Percentiles rank a stretch among this genome's conserved stretches.
Evolutionary conservation across 108 stramenopile genomes (phyloP).

Genomic region (Discostella stelligeroides): DNA sequence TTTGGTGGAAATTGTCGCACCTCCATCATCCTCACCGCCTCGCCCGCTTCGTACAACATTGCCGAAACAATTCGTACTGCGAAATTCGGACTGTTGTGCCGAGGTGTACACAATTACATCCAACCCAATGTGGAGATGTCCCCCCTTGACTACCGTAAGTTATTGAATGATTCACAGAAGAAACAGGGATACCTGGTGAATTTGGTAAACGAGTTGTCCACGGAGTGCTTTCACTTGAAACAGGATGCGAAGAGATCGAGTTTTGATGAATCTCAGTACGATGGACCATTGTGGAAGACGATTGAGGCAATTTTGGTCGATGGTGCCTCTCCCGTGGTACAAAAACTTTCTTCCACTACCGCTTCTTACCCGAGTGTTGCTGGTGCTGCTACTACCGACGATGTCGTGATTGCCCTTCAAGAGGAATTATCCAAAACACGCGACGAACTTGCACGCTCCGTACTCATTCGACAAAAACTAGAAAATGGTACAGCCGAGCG

Average conservation of each 20-base stretch:
- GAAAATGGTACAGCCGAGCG: conserved; percentile 55
- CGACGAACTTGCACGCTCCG: conserved; percentile 31
- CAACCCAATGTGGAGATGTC: conserved; percentile 47
- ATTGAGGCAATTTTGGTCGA: conserved; percentile 55
- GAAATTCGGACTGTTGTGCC: conserved; percentile 74
- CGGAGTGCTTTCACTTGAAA: conserved; percentile 69
- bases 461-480: conserved; percentile 37
- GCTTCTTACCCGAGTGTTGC: conserved; percentile 6
- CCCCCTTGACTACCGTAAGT: conserved; percentile 51
- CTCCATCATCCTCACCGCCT: conserved; percentile 78
- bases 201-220: conserved; percentile 63
- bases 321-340: conserved; percentile 34
- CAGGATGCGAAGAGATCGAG: conserved; percentile 42
- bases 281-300: conserved; percentile 52
- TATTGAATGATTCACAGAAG: conserved; percentile 60
- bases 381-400: conserved; percentile 11
- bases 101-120: conserved; percentile 59
- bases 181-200: conserved; percentile 61
- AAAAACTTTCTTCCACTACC: neutral
- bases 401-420: conserved; percentile 31
- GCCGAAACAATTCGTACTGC: conserved; percentile 83
- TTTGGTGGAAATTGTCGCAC: conserved; percentile 91
- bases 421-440: conserved; percentile 41
- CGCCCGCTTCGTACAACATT: conserved; percentile 83
- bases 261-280: conserved; percentile 45